These are phyloP conservation scores for Nakaseomyces uthaithaninus DNA, from an alignment of 1,139 yeast species.

Conservation along the genomic window DNA sequence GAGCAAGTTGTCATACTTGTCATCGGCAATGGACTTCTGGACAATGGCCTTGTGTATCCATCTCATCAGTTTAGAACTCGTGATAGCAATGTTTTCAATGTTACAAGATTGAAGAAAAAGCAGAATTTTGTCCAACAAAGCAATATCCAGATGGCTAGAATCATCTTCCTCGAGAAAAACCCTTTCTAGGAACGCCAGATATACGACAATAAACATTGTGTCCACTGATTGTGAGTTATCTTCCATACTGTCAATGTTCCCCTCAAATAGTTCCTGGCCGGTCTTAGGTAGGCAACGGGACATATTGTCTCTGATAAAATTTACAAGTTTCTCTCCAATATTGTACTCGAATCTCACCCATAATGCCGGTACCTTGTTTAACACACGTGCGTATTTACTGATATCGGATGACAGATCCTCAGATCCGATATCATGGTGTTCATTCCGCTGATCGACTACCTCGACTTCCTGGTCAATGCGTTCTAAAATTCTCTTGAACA, in stretches of 20 bases:
- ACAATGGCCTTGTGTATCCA: constrained; percentile 21
- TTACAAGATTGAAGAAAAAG: constrained; percentile 18
- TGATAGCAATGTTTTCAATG: constrained; percentile 15
- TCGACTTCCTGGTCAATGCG: neutral
- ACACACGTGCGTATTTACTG: neutral
- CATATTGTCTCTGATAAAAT: neutral
- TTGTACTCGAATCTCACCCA: neutral
- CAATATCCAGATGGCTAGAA: neutral
- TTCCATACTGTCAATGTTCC: neutral
- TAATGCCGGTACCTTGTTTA: neutral
- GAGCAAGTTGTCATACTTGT: constrained; percentile 24
- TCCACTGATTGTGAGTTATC: neutral
- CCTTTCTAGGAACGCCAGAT: constrained; percentile 1
- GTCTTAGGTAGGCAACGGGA: neutral
- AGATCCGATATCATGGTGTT: constrained; percentile 1
- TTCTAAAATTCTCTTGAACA: neutral
- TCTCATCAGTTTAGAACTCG: constrained; percentile 22
- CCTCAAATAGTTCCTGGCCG: neutral
- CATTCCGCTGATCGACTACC: neutral
- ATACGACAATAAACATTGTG: neutral
- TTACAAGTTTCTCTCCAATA: neutral
- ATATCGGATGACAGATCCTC: constrained; percentile 1
- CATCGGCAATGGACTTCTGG: constrained; percentile 10
- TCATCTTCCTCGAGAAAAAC: neutral
- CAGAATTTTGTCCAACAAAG: constrained; percentile 14